These are phyloP conservation scores for Apiotrichum akiyoshidainum DNA, from an alignment of 1,284 basidiomycete species.

Conservation along the genomic window DNA sequence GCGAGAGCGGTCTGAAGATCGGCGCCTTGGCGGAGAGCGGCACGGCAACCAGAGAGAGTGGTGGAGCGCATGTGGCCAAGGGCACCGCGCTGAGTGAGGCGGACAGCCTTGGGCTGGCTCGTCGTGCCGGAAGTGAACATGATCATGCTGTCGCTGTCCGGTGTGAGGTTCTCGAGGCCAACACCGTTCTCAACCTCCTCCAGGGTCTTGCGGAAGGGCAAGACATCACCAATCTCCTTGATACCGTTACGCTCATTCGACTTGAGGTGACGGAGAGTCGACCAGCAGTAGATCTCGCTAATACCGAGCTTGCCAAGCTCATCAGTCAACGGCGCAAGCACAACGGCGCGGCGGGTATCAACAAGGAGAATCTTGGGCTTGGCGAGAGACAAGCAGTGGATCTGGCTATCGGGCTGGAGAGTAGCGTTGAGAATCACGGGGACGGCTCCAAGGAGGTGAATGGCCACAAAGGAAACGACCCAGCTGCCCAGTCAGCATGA, in stretches of 20 bases:
- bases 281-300: constrained; percentile 3
- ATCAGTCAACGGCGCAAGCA: background rate
- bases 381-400: constrained; percentile 28
- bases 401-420: constrained; percentile 10
- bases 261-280: background rate
- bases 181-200: constrained; percentile 1
- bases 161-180: constrained; percentile 23
- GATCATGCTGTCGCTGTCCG: constrained; percentile 40
- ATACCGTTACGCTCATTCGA: background rate
- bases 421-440: constrained; percentile 39
- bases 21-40: constrained; percentile 13
- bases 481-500: constrained; percentile 16
- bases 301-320: background rate
- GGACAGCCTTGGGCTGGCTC: constrained; percentile 39
- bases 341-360: background rate
- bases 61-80: constrained; percentile 35
- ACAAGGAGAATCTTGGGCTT: constrained; percentile 30
- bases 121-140: constrained; percentile 37
- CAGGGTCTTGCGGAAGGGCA: background rate
- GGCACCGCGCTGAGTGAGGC: constrained; percentile 40
- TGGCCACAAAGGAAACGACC: constrained; percentile 37
- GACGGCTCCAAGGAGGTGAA: constrained; percentile 40
- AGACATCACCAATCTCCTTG: background rate
- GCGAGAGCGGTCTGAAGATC: background rate
- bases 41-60: constrained; percentile 26